phyloP scores from a whole-genome alignment of 371 early-diverging fungal genomes.

The Scutellospora calospora region DNA sequence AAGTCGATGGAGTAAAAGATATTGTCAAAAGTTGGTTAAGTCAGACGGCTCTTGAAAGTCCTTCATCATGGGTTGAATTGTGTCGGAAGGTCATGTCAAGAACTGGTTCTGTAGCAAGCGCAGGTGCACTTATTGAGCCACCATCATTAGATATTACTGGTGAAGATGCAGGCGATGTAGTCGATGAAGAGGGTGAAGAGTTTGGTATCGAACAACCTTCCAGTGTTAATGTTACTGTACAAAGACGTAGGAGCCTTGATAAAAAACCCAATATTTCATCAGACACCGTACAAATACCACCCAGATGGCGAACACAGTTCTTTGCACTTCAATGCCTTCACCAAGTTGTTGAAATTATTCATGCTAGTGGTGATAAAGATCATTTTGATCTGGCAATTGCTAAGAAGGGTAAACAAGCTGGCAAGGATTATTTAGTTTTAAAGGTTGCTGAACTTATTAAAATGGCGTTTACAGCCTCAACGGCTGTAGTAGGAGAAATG shows the following conservation, averaged over 20 bases:
- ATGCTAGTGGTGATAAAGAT: slow-evolving; percentile 65
- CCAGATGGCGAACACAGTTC: slow-evolving; percentile 88
- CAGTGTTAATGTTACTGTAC: background rate
- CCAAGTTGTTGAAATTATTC: slow-evolving; percentile 67
- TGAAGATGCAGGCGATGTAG: background rate
- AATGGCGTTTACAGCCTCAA: slow-evolving; percentile 87
- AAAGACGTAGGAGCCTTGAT: slow-evolving; percentile 38
- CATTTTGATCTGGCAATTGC: slow-evolving; percentile 79
- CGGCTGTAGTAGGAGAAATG: slow-evolving; percentile 81
- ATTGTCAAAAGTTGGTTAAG: slow-evolving; percentile 78
- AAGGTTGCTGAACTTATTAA: slow-evolving; percentile 84
- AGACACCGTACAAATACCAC: slow-evolving; percentile 65
- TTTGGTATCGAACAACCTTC: slow-evolving; percentile 42
- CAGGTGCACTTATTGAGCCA: slow-evolving; percentile 44
- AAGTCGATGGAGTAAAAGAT: slow-evolving; percentile 83
- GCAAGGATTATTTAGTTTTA: slow-evolving; percentile 79
- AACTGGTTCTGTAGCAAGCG: slow-evolving; percentile 40
- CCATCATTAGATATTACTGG: slow-evolving; percentile 28
- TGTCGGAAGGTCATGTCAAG: slow-evolving; percentile 79
- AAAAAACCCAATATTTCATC: slow-evolving; percentile 35
- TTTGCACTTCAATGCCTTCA: slow-evolving; percentile 84
- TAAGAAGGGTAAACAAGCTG: slow-evolving; percentile 62
- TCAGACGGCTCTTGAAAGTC: slow-evolving; percentile 74
- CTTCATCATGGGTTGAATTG: slow-evolving; percentile 87
- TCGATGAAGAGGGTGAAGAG: slow-evolving; percentile 47